Percentiles rank a stretch among this genome's conserved stretches.
Evolutionary conservation across 768 basidiomycete genomes (phyloP).

Genomic region (Kwoniella botswanensis): DNA sequence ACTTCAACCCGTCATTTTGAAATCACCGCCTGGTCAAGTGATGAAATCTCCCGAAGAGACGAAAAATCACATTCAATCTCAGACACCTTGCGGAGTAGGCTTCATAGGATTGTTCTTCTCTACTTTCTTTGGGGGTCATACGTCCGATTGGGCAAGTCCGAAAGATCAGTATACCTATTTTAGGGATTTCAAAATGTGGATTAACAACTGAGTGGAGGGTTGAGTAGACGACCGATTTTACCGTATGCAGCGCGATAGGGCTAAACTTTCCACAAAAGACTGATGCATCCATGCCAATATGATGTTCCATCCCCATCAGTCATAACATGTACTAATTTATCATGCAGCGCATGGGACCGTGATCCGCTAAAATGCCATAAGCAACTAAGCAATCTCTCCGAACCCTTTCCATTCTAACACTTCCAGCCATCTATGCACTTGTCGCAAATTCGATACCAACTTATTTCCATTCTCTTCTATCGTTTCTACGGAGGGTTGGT

Average conservation of each 20-base stretch:
- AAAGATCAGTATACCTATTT: constrained; percentile 78
- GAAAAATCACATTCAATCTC: constrained; percentile 1
- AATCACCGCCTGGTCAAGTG: constrained; percentile 4
- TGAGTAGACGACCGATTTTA: neutral
- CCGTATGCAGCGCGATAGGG: too few relatives aligned
- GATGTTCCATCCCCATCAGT: too few relatives aligned
- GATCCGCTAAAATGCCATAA: neutral
- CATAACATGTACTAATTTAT: too few relatives aligned
- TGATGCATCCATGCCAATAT: neutral
- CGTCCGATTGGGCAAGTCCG: constrained; percentile 70
- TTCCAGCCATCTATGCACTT: constrained; percentile 40
- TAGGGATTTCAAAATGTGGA: constrained; percentile 67
- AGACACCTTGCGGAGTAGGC: constrained; percentile 46
- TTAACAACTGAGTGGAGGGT: constrained; percentile 34
- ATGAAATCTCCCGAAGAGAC: neutral
- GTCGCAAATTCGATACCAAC: constrained; percentile 20
- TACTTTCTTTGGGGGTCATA: constrained; percentile 81
- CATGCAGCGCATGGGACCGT: too few relatives aligned
- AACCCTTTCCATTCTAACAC: constrained; percentile 43
- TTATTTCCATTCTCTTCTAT: constrained; percentile 31
- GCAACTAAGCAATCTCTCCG: constrained; percentile 21
- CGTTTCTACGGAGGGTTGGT: constrained; percentile 20
- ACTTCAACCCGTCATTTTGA: constrained; percentile 14
- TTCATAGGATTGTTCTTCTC: constrained; percentile 73
- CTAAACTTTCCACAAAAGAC: neutral